These are phyloP conservation scores for Paramecium octaurelia DNA, from an alignment of 73 alveolate species.

Conservation along the genomic window DNA sequence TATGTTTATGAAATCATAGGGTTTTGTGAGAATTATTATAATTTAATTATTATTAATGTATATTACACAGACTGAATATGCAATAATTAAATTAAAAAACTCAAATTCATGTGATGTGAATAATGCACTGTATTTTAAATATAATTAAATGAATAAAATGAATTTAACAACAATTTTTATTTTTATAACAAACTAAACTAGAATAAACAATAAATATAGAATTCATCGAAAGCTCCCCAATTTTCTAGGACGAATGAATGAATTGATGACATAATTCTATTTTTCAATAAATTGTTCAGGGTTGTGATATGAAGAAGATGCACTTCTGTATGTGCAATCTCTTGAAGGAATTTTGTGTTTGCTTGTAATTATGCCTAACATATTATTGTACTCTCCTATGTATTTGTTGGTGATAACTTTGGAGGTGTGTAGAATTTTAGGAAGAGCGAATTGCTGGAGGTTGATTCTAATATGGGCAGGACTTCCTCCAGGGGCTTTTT, in stretches of 20 bases:
- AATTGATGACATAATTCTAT: neutral
- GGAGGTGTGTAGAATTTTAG: neutral
- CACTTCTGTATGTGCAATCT: neutral
- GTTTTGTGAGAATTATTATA: neutral
- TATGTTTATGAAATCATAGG: neutral
- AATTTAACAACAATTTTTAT: neutral
- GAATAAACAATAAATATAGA: neutral
- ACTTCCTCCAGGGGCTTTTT: slow-evolving; percentile 4
- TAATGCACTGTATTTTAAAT: neutral
- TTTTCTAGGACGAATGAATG: neutral
- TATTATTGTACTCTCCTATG: neutral
- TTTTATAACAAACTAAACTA: neutral
- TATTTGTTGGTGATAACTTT: neutral
- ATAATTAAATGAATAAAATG: neutral
- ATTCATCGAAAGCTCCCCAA: neutral
- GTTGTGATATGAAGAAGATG: neutral
- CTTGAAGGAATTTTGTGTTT: neutral
- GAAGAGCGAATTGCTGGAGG: neutral
- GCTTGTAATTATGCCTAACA: neutral
- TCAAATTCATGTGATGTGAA: too few relatives aligned
- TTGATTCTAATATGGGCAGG: neutral
- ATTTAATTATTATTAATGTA: neutral
- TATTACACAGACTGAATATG: too few relatives aligned
- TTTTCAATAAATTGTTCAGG: neutral
- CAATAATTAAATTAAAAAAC: too few relatives aligned